Base-by-base conservation (phyloP, 2,329 filamentous ascomycete species). In the Microascus cirrosus region DNA sequence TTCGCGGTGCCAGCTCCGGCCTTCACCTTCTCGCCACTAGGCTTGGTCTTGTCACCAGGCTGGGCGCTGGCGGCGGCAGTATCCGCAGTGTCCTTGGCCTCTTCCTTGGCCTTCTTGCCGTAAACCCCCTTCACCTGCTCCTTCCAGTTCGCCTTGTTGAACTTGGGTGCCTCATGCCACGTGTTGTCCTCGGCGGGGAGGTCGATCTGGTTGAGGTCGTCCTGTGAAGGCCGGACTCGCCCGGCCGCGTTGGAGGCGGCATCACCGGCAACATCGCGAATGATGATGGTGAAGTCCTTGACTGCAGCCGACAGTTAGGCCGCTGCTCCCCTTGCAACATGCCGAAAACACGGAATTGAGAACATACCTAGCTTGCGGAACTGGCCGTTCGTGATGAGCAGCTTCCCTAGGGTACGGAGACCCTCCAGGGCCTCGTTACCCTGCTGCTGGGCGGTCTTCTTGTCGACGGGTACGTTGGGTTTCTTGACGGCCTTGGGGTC, bases 331-430 rank as follows among this genome's bases (percentile, higher is more conserved):
- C 48, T 7, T 2, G 15, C 3, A 18, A 28, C 11, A 15, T 22
- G n/a, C 35, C 20, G 22, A 51, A 34, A 34, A n/a, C 15, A 34
- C 45, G 12, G n/a, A 52, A 25, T 13, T 10, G 34, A 45, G 15
- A 10, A 83, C 86, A 71, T 82, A 87, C 88, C 73, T 36, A 96
- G 83, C 76, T 96, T 96, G 64, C 91, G 83, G 79, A 95, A 96
- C 70, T 97, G 92, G 63, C 94, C 94, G 66, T 99, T 99, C 65
- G 92, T 95, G 67, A 97, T 87, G 65, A 97, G 77, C 59, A 99
- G 78, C 20, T 87, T 92, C 56, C 93, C 94, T 1, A 99, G 78
- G 3, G 90, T 96, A 64, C 90, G 86, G 52, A 99, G 74, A 28
- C 93, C 94, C 62, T 96, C 84, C 10, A 95, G 77, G 1, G 88